Evolutionary conservation across 2,329 filamentous ascomycete genomes (phyloP), one percentile per base, ranked within the genome.

Genomic region (Gnomoniopsis sp.): DNA sequence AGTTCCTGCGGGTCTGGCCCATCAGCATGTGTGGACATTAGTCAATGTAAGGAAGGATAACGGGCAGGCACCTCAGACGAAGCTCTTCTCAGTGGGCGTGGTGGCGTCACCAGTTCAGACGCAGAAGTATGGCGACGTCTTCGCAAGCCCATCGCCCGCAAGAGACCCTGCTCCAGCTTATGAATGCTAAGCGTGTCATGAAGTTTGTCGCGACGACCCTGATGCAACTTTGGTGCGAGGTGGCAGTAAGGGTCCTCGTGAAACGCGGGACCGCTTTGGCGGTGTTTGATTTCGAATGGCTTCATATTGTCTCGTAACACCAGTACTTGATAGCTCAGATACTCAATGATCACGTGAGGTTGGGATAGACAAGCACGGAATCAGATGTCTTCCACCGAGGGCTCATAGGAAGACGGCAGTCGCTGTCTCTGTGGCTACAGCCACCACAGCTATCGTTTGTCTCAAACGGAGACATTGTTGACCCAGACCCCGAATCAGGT

Each of bases 191-290:
- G 21, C 2, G 52, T 14, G 36, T 43, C 21, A 36, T 56, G 56
- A 26, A 26, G 19, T 11, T 51, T 54, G 43, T 48, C 49, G 26
- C 53, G 44, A 17, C 50, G 43, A 26, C 50, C 49, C 21, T 49
- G 58, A 46, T 47, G 21, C 8, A 19, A 15, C 21, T 15, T 21
- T 22, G 36, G 22, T 48, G 58, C 33, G 38, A 22, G 49, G 11
- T 58, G 47, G 55, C 59, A 61, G 43, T 55, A 26, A 21, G 6
- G 15, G 19, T 51, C 55, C 33, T 30, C 50, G 44, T 59, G 57
- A 23, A 48, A 62, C 49, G 7, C 17, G 22, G 53, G 19, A 22
- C 30, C n/a, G 26, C 47, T 50, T 10, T 19, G 34, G 23, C 15
- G 26, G 17, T 30, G 38, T 43, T 46, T 44, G 38, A n/a, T 44